A percentile compares a stretch with the other conserved stretches of the same genome.
Conservation (phyloP, 2,329 filamentous ascomycete species). For the Tolypocladium inflatum region DNA sequence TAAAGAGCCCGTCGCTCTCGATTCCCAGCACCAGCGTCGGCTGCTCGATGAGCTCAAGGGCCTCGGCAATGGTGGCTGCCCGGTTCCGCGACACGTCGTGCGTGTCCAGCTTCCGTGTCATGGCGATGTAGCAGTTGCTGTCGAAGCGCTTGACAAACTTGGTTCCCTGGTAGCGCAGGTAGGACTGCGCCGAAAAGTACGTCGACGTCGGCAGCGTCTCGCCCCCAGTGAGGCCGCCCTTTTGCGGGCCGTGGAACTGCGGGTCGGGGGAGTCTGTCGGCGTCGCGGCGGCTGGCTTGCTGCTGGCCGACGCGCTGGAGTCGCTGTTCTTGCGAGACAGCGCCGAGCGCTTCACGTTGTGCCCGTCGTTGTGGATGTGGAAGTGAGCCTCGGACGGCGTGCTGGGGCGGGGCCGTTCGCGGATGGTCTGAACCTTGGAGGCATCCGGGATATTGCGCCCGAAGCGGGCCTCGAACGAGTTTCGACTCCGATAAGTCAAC, state of each 20-base stretch:
- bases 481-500: constrained; percentile 88
- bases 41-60: constrained; percentile 74
- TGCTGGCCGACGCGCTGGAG: constrained; percentile 7
- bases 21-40: constrained; percentile 89
- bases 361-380: constrained; percentile 75
- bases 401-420: constrained; percentile 49
- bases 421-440: constrained; percentile 73
- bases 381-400: constrained; percentile 66
- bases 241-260: constrained; percentile 60
- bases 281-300: constrained; percentile 12
- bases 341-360: constrained; percentile 48
- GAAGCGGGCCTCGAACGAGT: constrained; percentile 94
- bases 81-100: constrained; percentile 86
- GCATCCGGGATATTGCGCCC: constrained; percentile 87
- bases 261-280: constrained; percentile 35
- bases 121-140: constrained; percentile 97
- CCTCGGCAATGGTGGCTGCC: constrained; percentile 56
- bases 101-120: constrained; percentile 94
- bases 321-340: constrained; percentile 39
- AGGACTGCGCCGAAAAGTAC: constrained; percentile 98
- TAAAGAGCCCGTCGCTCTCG: constrained; percentile 91
- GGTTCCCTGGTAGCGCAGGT: constrained; percentile 88
- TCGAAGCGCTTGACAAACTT: constrained; percentile 98
- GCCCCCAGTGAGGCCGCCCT: constrained; percentile 37
- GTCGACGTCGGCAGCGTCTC: constrained; percentile 52